Evolutionary conservation across 129 eudicot species (phyloP).

Genomic region (Saussurea involucrata): DNA sequence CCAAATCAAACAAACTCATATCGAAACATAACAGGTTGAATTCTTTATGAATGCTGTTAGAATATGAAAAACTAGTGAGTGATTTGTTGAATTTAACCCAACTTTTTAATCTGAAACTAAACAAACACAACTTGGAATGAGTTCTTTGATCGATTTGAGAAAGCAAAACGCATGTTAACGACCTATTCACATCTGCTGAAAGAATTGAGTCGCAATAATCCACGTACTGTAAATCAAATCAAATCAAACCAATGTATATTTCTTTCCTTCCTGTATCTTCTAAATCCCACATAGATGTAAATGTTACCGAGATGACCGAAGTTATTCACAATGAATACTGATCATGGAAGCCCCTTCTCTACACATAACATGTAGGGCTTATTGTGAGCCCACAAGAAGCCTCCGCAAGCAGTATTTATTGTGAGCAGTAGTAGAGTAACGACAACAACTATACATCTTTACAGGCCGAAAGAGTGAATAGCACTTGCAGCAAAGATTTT

Average conservation of each 20-base stretch:
- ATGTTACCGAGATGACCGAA: background rate
- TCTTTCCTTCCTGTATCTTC: background rate
- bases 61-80: background rate
- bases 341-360: background rate
- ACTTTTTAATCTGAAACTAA: background rate
- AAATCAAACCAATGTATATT: background rate
- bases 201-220: background rate
- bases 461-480: background rate
- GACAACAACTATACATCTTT: slow-evolving; percentile 4
- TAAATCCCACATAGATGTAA: background rate
- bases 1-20: background rate
- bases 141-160: background rate
- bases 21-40: background rate
- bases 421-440: background rate
- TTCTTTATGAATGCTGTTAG: background rate
- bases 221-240: background rate
- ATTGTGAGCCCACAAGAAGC: slow-evolving; percentile 3
- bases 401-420: slow-evolving; percentile 2
- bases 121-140: background rate
- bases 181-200: background rate
- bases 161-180: background rate
- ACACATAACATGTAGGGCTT: background rate
- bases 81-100: background rate
- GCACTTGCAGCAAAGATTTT: slow-evolving; percentile 4
- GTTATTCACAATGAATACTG: background rate